A percentile compares a stretch with the other conserved stretches of the same genome.
phyloP scores from a whole-genome alignment of 805 yeast genomes.

The Metschnikowia proteae region DNA sequence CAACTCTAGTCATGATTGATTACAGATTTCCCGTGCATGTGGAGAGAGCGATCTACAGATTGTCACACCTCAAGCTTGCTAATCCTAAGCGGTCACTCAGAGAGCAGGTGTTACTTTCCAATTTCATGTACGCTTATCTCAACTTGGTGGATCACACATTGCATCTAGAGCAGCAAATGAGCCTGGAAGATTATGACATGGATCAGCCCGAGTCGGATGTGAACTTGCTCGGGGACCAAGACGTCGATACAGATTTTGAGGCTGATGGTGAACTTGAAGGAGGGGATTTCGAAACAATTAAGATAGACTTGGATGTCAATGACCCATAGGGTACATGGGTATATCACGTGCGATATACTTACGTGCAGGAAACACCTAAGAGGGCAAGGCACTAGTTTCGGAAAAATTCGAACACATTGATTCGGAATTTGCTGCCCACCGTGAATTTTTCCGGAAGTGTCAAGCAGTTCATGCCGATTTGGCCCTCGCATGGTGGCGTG shows the following conservation, averaged over 20 bases:
- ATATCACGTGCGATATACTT: neutral
- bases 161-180: constrained; percentile 61
- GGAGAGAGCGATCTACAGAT: constrained; percentile 89
- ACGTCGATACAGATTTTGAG: constrained; percentile 19
- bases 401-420: neutral
- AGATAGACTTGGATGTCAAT: constrained; percentile 16
- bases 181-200: constrained; percentile 17
- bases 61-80: constrained; percentile 89
- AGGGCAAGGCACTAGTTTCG: neutral
- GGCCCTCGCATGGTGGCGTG: no score
- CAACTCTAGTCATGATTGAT: constrained; percentile 77
- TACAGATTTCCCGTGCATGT: constrained; percentile 91
- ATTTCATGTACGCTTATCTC: constrained; percentile 96
- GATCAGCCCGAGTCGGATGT: constrained; percentile 16
- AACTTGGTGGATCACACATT: constrained; percentile 90
- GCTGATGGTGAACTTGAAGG: constrained; percentile 17
- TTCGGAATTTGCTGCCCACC: neutral
- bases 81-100: constrained; percentile 87
- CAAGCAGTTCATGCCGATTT: no score
- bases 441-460: no score
- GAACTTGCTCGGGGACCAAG: constrained; percentile 16
- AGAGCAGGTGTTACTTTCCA: constrained; percentile 89
- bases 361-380: neutral
- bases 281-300: constrained; percentile 15
- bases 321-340: constrained; percentile 1